These are phyloP conservation scores for Nissolia schottii DNA, from an alignment of 306 rosid species.

Conservation along the genomic window DNA sequence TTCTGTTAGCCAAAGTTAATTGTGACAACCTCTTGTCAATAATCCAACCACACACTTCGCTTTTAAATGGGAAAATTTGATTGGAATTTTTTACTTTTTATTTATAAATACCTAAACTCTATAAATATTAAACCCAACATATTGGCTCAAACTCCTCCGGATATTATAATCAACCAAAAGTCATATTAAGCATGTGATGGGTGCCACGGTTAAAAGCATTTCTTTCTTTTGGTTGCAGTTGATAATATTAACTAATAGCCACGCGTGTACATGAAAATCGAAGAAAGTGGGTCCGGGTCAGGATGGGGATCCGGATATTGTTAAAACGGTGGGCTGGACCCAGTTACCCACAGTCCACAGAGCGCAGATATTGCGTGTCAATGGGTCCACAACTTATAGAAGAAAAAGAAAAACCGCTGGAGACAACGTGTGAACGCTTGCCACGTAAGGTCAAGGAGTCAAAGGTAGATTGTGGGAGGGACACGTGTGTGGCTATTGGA, in stretches of 20 bases:
- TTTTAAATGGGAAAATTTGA: too few species aligned
- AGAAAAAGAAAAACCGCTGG: constrained; percentile 7
- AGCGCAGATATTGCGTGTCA: not conserved
- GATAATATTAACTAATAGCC: not conserved
- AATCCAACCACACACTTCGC: too few species aligned
- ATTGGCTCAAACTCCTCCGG: too few species aligned
- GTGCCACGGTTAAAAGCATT: not conserved
- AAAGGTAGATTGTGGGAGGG: not conserved
- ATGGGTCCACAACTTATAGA: not conserved
- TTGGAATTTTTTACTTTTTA: too few species aligned
- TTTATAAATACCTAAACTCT: too few species aligned
- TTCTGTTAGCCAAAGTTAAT: too few species aligned
- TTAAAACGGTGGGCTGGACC: not conserved
- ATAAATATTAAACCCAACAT: too few species aligned
- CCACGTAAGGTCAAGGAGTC: constrained; percentile 39
- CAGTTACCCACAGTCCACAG: not conserved
- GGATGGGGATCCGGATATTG: not conserved
- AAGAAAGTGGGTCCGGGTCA: constrained; percentile 1
- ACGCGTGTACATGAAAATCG: not conserved
- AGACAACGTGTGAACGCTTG: constrained; percentile 15
- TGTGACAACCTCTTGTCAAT: too few species aligned
- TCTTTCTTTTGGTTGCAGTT: not conserved
- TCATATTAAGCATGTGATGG: not conserved
- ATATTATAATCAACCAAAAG: not conserved
- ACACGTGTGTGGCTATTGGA: constrained; percentile 26